Conservation (phyloP, 164 flowering plant species). For the Liquidambar formosana region DNA sequence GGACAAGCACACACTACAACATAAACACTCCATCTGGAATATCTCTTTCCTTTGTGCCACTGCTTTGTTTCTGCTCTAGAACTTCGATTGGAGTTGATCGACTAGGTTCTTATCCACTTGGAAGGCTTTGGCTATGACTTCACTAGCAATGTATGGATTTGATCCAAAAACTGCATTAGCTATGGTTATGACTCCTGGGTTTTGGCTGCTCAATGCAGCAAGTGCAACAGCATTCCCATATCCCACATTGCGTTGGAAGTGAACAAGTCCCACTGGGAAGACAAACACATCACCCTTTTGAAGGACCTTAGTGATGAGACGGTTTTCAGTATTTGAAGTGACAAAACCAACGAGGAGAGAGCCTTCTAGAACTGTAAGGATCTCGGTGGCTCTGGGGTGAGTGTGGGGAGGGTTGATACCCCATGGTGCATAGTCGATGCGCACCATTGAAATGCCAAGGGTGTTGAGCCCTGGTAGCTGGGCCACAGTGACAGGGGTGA, state of each 20-base stretch:
- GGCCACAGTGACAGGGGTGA: constrained; percentile 5
- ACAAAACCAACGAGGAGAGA: constrained; percentile 4
- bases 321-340: constrained; percentile 15
- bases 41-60: too few species aligned
- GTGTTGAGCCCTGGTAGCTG: constrained; percentile 19
- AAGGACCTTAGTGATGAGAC: constrained; percentile 13
- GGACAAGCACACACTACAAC: too few species aligned
- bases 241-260: constrained; percentile 6
- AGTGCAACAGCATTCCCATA: constrained; percentile 5
- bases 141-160: constrained; percentile 3
- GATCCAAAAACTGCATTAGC: constrained; percentile 12
- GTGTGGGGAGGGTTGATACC: constrained; percentile 19
- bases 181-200: constrained; percentile 2
- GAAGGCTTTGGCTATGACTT: constrained; percentile 12
- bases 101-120: constrained; percentile 1
- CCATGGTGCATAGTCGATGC: constrained; percentile 12
- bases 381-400: constrained; percentile 17
- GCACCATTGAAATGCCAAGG: constrained; percentile 15
- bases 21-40: too few species aligned
- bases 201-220: constrained; percentile 5
- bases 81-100: constrained; percentile 1
- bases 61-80: background rate
- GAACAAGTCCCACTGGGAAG: constrained; percentile 8
- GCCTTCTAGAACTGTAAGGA: constrained; percentile 6
- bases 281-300: constrained; percentile 19